Evolutionary conservation across 345 rosid species (phyloP).

Genomic region (Lumnitzera littorea): DNA sequence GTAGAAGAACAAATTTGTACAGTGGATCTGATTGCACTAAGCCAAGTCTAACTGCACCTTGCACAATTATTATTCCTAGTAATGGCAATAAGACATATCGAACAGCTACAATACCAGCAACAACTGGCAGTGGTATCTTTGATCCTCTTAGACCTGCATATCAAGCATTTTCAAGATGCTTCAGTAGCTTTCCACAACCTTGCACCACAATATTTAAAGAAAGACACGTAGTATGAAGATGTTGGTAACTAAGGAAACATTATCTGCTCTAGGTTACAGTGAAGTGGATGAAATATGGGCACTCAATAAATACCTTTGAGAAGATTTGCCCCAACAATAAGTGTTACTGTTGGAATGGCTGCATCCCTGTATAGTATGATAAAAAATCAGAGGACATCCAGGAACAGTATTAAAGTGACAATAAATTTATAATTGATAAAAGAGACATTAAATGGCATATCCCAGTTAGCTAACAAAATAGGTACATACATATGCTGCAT

Average conservation of each 20-base stretch:
- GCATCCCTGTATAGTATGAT: slow-evolving; percentile 21
- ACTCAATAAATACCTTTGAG: slow-evolving; percentile 10
- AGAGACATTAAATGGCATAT: too few species aligned
- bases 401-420: not conserved
- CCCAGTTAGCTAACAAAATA: too few species aligned
- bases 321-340: slow-evolving; percentile 47
- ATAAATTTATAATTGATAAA: too few species aligned
- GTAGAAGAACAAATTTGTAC: slow-evolving; percentile 43
- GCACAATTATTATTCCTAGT: slow-evolving; percentile 25
- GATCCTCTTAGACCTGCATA: slow-evolving; percentile 45
- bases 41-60: slow-evolving; percentile 24
- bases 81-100: slow-evolving; percentile 29
- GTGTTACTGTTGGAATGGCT: slow-evolving; percentile 31
- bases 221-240: too few species aligned
- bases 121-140: slow-evolving; percentile 6
- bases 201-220: too few species aligned
- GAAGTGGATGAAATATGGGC: not conserved
- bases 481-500: too few species aligned
- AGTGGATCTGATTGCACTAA: slow-evolving; percentile 27
- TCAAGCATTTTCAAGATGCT: not conserved
- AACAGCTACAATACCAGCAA: slow-evolving; percentile 29
- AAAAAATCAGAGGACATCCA: not conserved
- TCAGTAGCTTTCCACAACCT: not conserved
- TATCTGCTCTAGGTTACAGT: not conserved
- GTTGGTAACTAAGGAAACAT: too few species aligned